Base-by-base conservation (phyloP, 345 rosid species). In the Mallotus nudiflorus region DNA sequence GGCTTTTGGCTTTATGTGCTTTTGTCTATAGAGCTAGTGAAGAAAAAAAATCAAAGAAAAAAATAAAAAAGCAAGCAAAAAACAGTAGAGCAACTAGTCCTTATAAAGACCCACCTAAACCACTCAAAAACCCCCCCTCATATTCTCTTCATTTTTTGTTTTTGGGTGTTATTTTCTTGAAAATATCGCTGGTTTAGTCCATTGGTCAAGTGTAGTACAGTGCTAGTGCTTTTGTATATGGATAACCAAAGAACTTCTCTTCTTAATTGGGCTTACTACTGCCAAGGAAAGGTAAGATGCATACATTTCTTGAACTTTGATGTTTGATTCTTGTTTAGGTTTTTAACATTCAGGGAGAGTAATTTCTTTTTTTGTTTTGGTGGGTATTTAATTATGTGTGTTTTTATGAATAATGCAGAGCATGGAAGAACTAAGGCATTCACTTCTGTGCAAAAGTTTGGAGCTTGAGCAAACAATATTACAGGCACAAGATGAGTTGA, bases 381-480 rank as follows among this genome's bases (percentile, higher is more conserved):
- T 63, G 82, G 74, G 48, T 56, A n/a, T 57, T 27, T 27, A 6
- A n/a, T 20, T 53, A n/a, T 63, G 50, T 52, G 45, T 61, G 11
- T 63, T 73, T 54, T 58, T 58, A 39, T 62, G 28, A 45, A 16
- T 71, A 72, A 31, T 72, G 64, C 82, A 95, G 99, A 82, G 81
- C 54, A 72, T 86, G 77, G 97, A 92, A 50, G 97, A 90, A 42
- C 72, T 95, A 25, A 89, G 77, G 80, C 81, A 84, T 70, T 83
- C 92, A 14, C 91, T 95, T 52, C 64, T 89, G 45, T 90, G 54
- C 65, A 83, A 87, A 9, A 86, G 84, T 22, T 48, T 90, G 72
- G 99, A 95, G 87, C 86, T 95, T 9, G 97, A 95, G 28, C 93
- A 85, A 75, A 95, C 97, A 45, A 89, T 77, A 61, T 6, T 84